Evolutionary conservation across 179 eudicot genomes (phyloP), one percentile per base, ranked within the genome.

Genomic region (Vitellaria paradoxa): DNA sequence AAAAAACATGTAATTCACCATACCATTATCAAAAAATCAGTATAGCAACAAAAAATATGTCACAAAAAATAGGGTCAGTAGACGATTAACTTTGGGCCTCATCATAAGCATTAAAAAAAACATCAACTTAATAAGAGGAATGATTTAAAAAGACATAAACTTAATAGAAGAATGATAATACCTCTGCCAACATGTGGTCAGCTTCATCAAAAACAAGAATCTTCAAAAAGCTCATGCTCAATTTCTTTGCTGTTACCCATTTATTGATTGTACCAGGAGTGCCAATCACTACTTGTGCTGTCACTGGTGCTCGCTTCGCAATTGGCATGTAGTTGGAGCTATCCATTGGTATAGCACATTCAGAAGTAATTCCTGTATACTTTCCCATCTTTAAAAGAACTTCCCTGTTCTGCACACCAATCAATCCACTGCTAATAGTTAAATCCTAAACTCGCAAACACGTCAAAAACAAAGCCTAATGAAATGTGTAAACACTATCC

Each of bases 101-200:
- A 20, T 75, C 14, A 17, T 18, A 2, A 76, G 55, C 12, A 50
- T 50, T 1, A 7, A 46, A 68, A 47, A 6, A 5, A 7, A 68
- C 15, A 68, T 20, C n/a, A 46, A 46, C 3, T 4, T 4, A 11
- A 30, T 30, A 30, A 30, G 37, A 30, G 37, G 37, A 30, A 30
- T 30, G 37, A 30, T 30, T 30, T 30, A 30, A 30, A 30, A 30
- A 30, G 37, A 30, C 37, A 30, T 30, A 30, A 30, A 30, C 37
- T 30, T 30, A 30, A 30, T n/a, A n/a, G n/a, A n/a, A 21, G 21
- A 71, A 53, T 11, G 55, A 45, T 3, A 23, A 70, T 86, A 90
- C 99, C 99, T 88, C 91, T 47, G 87, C 99, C 80, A 95, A 77
- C 97, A 95, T 93, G 81, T 93, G 97, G 84, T 95, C 99, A 75